A percentile compares a stretch with the other conserved stretches of the same genome.
Conservation (phyloP, 1,284 basidiomycete species). For the Mycosarcoma maydis region DNA sequence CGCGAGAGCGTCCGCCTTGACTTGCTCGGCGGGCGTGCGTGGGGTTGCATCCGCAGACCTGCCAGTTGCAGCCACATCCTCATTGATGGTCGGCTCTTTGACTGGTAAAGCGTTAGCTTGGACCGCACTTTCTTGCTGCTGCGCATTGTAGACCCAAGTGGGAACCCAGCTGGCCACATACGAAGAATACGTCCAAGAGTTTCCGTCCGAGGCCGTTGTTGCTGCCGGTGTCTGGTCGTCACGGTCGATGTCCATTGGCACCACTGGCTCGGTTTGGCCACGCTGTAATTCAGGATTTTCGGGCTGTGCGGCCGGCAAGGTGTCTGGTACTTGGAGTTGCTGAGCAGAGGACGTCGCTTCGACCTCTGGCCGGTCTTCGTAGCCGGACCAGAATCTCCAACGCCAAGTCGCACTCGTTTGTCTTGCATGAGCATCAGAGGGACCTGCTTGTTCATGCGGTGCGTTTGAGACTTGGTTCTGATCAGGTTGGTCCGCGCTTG, state of each 20-base stretch:
- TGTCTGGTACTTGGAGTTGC: constrained; percentile 14
- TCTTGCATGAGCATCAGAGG: constrained; percentile 1
- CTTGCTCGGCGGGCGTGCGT: constrained; percentile 59
- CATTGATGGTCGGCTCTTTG: neutral
- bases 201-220: constrained; percentile 9
- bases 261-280: constrained; percentile 11
- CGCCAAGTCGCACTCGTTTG: constrained; percentile 27
- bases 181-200: constrained; percentile 49
- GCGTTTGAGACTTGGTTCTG: constrained; percentile 5
- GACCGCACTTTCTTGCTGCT: constrained; percentile 20
- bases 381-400: constrained; percentile 37
- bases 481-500: neutral
- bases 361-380: constrained; percentile 11
- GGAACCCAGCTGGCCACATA: constrained; percentile 52
- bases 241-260: constrained; percentile 43
- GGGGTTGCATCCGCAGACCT: neutral
- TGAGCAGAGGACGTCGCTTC: constrained; percentile 9
- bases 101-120: neutral
- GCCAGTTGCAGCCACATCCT: neutral
- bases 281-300: no score
- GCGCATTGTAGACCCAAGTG: constrained; percentile 45
- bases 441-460: constrained; percentile 1
- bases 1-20: constrained; percentile 60
- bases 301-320: neutral
- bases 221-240: neutral